These are phyloP conservation scores for Blastobotrys attinorum DNA, from an alignment of 805 yeast species.

Conservation along the genomic window DNA sequence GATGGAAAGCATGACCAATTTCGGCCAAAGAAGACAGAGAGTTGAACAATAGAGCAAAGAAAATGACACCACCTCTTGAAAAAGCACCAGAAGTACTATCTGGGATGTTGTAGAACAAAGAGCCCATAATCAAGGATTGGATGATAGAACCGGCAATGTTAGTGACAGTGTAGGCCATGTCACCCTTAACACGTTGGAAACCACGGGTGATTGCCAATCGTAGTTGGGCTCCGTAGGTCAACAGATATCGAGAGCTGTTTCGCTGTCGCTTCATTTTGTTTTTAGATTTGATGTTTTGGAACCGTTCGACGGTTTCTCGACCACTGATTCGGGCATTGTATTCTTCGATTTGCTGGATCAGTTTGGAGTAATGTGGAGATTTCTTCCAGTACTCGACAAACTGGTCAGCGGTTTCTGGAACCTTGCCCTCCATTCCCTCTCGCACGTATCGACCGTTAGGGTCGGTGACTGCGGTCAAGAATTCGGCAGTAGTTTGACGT, in stretches of 20 bases:
- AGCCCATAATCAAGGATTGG: constrained; percentile 57
- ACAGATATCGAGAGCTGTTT: constrained; percentile 36
- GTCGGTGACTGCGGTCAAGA: constrained; percentile 60
- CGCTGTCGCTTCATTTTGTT: constrained; percentile 35
- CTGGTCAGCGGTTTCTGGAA: constrained; percentile 56
- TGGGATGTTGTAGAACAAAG: constrained; percentile 50
- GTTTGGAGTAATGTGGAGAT: constrained; percentile 38
- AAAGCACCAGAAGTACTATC: constrained; percentile 48
- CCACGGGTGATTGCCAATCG: constrained; percentile 42
- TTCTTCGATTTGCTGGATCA: constrained; percentile 39
- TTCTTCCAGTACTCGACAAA: constrained; percentile 52
- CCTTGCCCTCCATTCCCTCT: constrained; percentile 41
- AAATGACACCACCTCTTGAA: constrained; percentile 56
- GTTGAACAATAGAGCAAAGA: constrained; percentile 53
- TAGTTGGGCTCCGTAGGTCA: constrained; percentile 42
- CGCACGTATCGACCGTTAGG: constrained; percentile 49
- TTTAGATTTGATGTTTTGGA: constrained; percentile 31
- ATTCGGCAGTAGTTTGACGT: constrained; percentile 65
- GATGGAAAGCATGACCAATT: constrained; percentile 38
- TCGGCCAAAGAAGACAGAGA: constrained; percentile 56
- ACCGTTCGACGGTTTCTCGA: constrained; percentile 30
- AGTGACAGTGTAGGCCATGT: constrained; percentile 42
- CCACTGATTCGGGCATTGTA: constrained; percentile 29
- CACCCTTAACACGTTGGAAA: constrained; percentile 50
- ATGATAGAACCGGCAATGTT: constrained; percentile 40